These are phyloP conservation scores for Aspergillus saccharolyticus DNA, from an alignment of 495 filamentous ascomycete genomes.

Conservation along the genomic window DNA sequence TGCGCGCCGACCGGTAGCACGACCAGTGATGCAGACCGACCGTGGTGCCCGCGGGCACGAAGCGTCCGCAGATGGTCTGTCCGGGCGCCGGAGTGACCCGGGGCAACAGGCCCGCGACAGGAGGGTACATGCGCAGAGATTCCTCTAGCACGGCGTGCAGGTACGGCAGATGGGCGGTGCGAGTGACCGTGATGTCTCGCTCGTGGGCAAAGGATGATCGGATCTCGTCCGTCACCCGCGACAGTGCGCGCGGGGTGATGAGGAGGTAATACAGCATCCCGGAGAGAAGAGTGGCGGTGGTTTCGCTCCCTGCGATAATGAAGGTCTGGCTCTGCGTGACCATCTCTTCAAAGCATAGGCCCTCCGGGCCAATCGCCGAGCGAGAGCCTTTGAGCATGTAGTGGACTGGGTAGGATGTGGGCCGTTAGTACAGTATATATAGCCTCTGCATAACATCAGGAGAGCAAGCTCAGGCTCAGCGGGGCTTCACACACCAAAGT, in stretches of 20 bases:
- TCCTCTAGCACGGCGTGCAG: slow-evolving; percentile 5
- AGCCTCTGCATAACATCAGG: no score
- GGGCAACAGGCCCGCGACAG: neutral
- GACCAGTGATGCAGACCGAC: no score
- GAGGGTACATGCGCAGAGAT: neutral
- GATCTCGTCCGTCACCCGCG: neutral
- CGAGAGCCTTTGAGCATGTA: neutral
- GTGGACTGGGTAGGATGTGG: no score
- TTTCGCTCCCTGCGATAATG: slow-evolving; percentile 1
- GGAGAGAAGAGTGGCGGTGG: neutral
- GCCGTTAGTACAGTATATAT: no score
- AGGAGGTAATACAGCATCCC: neutral
- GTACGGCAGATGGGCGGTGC: neutral
- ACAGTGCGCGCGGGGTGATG: neutral
- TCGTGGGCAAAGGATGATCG: neutral
- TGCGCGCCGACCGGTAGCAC: no score
- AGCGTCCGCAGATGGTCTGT: neutral
- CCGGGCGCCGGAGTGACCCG: neutral
- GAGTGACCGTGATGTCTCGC: neutral
- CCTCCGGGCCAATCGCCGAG: neutral
- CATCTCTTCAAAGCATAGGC: no score
- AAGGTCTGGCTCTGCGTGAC: neutral
- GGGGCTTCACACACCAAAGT: no score
- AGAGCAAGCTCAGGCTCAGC: no score
- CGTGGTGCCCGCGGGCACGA: neutral